phyloP scores from a whole-genome alignment of 306 rosid genomes.

The Cicer chorassanicum region DNA sequence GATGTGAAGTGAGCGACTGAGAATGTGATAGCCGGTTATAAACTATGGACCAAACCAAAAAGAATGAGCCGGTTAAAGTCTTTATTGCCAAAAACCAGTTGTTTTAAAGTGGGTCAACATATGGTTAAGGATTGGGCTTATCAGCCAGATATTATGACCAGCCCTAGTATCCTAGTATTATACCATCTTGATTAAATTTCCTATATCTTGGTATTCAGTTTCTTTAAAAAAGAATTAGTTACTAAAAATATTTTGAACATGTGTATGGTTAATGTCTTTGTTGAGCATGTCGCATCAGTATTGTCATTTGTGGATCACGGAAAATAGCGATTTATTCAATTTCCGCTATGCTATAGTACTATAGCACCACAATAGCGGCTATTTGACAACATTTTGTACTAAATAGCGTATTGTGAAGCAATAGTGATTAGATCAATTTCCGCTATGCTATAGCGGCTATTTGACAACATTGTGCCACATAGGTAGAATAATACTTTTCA shows the following conservation, averaged over 20 bases:
- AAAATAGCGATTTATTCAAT: too few species aligned
- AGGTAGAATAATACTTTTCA: background rate
- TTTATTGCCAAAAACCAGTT: background rate
- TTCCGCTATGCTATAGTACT: too few species aligned
- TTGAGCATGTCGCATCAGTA: background rate
- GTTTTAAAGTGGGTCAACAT: background rate
- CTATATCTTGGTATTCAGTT: background rate
- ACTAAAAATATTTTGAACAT: background rate
- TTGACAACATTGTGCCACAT: too few species aligned
- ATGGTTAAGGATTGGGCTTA: background rate
- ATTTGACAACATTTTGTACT: too few species aligned
- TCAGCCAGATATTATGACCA: background rate
- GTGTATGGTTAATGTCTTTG: conserved; percentile 13
- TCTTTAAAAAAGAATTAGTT: background rate
- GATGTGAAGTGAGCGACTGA: background rate
- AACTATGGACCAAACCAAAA: background rate
- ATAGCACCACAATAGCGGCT: too few species aligned
- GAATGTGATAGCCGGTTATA: background rate
- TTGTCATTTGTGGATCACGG: too few species aligned
- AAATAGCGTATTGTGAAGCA: too few species aligned
- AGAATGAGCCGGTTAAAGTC: background rate
- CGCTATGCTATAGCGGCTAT: too few species aligned
- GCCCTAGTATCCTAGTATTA: background rate
- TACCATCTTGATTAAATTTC: background rate
- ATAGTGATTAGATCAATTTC: too few species aligned